A percentile compares a stretch with the other conserved stretches of the same genome.
These are phyloP conservation scores for Termitomyces sp. DNA, from an alignment of 768 basidiomycete genomes.

Conservation along the genomic window DNA sequence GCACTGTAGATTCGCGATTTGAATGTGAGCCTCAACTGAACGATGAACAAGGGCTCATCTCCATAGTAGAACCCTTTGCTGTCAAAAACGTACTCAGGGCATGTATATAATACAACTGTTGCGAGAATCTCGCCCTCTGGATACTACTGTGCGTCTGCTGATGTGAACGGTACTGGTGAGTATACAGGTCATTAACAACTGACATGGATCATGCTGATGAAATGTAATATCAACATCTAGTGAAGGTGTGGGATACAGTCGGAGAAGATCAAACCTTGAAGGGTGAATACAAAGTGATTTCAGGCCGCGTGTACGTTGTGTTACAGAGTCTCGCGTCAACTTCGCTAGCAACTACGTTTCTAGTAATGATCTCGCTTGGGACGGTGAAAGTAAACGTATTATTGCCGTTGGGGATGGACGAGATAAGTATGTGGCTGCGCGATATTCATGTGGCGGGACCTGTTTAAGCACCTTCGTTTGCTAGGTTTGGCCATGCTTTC, in stretches of 20 bases:
- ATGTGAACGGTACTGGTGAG: constrained; percentile 74
- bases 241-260: constrained; percentile 90
- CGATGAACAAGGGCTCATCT: not conserved
- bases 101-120: constrained; percentile 80
- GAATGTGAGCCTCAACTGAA: constrained; percentile 41
- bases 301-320: constrained; percentile 60
- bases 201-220: not conserved
- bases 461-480: not conserved
- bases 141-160: constrained; percentile 92
- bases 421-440: constrained; percentile 57
- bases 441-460: not conserved
- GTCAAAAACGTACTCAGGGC: constrained; percentile 67
- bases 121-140: constrained; percentile 91
- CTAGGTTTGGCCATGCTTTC: constrained; percentile 81
- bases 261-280: constrained; percentile 82
- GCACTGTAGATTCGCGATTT: constrained; percentile 69
- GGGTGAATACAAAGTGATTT: constrained; percentile 70
- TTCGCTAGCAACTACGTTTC: not conserved
- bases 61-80: constrained; percentile 54
- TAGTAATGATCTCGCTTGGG: constrained; percentile 95
- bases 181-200: not conserved
- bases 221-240: constrained; percentile 26
- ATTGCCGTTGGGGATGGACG: constrained; percentile 90
- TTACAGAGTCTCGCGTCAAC: not conserved
- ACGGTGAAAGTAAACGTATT: constrained; percentile 93